These are phyloP conservation scores for Endothia cerciana DNA, from an alignment of 2,329 filamentous ascomycete species.

Conservation along the genomic window DNA sequence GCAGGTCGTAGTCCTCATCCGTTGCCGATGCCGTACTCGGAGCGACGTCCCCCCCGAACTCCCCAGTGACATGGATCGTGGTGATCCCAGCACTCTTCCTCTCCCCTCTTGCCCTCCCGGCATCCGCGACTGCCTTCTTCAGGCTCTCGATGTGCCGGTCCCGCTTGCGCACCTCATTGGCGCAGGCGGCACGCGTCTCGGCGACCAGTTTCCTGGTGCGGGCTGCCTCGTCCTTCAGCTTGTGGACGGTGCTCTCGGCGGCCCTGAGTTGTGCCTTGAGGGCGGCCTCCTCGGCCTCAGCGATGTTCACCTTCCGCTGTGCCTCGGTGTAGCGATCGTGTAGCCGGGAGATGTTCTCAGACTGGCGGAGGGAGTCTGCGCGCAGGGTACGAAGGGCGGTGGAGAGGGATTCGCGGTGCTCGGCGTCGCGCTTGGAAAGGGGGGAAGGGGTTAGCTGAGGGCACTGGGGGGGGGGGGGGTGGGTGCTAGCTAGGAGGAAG, in stretches of 20 bases:
- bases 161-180: constrained; percentile 87
- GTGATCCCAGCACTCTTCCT: constrained; percentile 58
- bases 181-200: constrained; percentile 84
- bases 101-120: constrained; percentile 63
- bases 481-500: background rate
- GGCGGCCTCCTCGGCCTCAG: constrained; percentile 72
- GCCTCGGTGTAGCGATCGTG: constrained; percentile 58
- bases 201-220: constrained; percentile 78
- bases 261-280: constrained; percentile 71
- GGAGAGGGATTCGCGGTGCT: constrained; percentile 83
- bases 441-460: background rate
- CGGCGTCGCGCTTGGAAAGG: constrained; percentile 75
- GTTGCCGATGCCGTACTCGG: constrained; percentile 36
- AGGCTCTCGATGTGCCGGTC: constrained; percentile 87
- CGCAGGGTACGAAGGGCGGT: constrained; percentile 77
- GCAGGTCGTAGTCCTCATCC: constrained; percentile 69
- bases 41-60: constrained; percentile 50
- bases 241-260: constrained; percentile 73
- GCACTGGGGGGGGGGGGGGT: background rate
- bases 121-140: constrained; percentile 82
- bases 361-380: constrained; percentile 74
- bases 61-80: constrained; percentile 60
- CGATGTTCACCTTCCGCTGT: constrained; percentile 58
- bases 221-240: constrained; percentile 82
- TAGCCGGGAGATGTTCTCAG: constrained; percentile 66